Evolutionary conservation across 1,284 basidiomycete species (phyloP).

Genomic region (Phlebopus sp.): DNA sequence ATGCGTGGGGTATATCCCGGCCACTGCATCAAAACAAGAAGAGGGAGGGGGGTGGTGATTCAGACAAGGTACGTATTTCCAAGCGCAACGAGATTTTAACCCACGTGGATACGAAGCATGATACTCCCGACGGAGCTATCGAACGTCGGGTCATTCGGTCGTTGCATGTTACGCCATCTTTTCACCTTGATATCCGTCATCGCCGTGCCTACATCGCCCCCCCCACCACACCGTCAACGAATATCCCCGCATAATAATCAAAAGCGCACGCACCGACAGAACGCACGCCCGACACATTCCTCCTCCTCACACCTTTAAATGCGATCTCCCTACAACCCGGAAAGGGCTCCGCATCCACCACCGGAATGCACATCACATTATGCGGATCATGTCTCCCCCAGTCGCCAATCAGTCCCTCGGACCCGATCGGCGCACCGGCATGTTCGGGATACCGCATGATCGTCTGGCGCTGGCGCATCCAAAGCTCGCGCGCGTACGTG

Average conservation of each 20-base stretch:
- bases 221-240: neutral
- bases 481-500: neutral
- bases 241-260: neutral
- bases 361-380: neutral
- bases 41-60: neutral
- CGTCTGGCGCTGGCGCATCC: neutral
- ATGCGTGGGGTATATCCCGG: slow-evolving; percentile 9
- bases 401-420: neutral
- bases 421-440: neutral
- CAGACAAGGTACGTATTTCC: too few relatives aligned
- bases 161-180: neutral
- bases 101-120: slow-evolving; percentile 10
- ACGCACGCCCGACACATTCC: neutral
- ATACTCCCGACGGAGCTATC: neutral
- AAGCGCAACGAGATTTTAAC: neutral
- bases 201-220: neutral
- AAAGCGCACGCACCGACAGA: neutral
- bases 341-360: neutral
- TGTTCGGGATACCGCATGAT: neutral
- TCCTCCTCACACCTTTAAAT: neutral
- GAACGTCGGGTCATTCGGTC: neutral
- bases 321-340: neutral
- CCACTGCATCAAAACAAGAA: slow-evolving; percentile 10
- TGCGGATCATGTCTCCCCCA: neutral
- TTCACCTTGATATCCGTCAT: neutral